Evolutionary conservation across 106 monocot species (phyloP).

Genomic region (Phalaenopsis equestris): DNA sequence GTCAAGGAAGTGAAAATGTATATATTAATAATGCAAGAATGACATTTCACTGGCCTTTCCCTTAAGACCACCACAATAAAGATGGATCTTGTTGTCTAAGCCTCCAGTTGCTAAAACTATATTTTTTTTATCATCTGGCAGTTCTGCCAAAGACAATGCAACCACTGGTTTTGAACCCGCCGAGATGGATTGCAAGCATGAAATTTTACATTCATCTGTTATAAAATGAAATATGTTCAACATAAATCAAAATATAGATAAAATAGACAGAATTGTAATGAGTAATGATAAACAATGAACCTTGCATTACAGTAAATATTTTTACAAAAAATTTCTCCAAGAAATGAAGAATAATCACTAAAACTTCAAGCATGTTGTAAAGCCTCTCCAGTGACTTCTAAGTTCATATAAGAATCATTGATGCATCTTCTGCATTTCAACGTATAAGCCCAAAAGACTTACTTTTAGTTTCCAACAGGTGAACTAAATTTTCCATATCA

Average conservation of each 20-base stretch:
- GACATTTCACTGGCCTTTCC: conserved; percentile 51
- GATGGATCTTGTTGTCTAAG: conserved; percentile 86
- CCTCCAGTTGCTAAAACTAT: conserved; percentile 86
- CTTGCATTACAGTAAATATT: background rate
- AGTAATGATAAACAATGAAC: background rate
- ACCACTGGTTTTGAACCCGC: conserved; percentile 93
- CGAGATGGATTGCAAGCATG: conserved; percentile 48
- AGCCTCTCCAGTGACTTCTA: background rate
- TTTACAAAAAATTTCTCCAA: background rate
- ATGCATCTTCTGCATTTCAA: background rate
- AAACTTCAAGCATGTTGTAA: background rate
- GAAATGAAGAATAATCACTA: background rate
- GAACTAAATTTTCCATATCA: background rate
- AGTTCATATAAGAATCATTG: background rate
- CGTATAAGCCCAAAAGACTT: background rate
- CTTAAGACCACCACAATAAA: conserved; percentile 55
- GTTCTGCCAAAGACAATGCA: conserved; percentile 62
- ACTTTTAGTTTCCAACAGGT: background rate
- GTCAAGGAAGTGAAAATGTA: background rate
- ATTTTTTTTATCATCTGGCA: conserved; percentile 41
- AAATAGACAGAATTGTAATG: background rate
- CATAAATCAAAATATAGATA: background rate
- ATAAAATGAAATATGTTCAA: conserved; percentile 5
- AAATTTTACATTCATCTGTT: conserved; percentile 49
- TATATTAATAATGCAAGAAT: background rate